phyloP scores from a whole-genome alignment of 768 basidiomycete genomes.

The Cantharellus anzutake region DNA sequence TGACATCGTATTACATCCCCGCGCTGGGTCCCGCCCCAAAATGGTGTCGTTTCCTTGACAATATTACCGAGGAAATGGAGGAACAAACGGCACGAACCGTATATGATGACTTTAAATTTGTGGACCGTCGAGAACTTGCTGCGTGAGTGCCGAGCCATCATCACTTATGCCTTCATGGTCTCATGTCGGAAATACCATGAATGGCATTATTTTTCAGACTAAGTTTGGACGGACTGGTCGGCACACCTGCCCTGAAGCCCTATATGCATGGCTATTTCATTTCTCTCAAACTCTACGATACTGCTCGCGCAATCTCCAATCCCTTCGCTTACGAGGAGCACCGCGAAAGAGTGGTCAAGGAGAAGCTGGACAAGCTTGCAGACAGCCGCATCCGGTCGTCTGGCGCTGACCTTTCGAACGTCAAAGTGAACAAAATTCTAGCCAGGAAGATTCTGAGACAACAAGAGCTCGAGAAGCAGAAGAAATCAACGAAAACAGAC shows the following conservation, averaged over 20 bases:
- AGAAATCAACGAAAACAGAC: constrained; percentile 20
- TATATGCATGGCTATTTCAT: constrained; percentile 99
- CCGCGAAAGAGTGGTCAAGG: constrained; percentile 68
- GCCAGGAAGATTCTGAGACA: constrained; percentile 52
- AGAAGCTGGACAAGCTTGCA: constrained; percentile 84
- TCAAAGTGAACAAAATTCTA: constrained; percentile 65
- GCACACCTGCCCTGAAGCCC: constrained; percentile 88
- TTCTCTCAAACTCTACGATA: constrained; percentile 87
- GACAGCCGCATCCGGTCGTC: constrained; percentile 79
- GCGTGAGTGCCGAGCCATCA: constrained; percentile 26
- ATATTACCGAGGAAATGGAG: constrained; percentile 97
- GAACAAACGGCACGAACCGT: constrained; percentile 58
- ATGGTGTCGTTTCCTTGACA: constrained; percentile 97
- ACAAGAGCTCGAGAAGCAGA: constrained; percentile 12
- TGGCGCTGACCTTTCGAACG: constrained; percentile 32
- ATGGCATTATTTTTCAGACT: constrained; percentile 30
- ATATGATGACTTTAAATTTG: constrained; percentile 96
- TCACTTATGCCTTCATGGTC: constrained; percentile 16
- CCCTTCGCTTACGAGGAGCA: constrained; percentile 92
- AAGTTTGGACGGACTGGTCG: constrained; percentile 86
- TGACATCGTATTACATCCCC: constrained; percentile 88
- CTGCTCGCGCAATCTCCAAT: constrained; percentile 88
- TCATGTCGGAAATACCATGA: neutral
- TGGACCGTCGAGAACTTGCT: constrained; percentile 70
- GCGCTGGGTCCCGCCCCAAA: constrained; percentile 90